A percentile compares a stretch with the other conserved stretches of the same genome.
These are phyloP conservation scores for Amanita polypyramis DNA, from an alignment of 768 basidiomycete genomes.

Conservation along the genomic window DNA sequence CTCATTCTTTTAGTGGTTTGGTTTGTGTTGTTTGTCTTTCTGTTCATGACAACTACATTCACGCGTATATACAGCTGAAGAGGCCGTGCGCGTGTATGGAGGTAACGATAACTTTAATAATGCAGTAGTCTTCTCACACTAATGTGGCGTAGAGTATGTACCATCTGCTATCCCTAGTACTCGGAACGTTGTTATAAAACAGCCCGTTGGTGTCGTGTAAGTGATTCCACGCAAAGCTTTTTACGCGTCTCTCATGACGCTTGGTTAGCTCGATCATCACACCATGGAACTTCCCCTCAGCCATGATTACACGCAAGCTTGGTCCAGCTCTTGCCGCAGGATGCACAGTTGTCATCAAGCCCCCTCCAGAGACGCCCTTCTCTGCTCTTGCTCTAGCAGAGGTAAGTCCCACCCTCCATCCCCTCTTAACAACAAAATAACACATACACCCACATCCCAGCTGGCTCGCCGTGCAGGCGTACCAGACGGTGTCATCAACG, in stretches of 20 bases:
- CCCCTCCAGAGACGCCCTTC: conserved; percentile 91
- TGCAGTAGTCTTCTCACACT: background rate
- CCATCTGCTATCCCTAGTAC: conserved; percentile 60
- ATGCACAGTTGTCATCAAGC: conserved; percentile 94
- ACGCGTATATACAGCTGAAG: conserved; percentile 52
- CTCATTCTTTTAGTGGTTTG: conserved; percentile 57
- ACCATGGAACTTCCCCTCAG: conserved; percentile 92
- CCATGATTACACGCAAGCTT: conserved; percentile 89
- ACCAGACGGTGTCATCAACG: conserved; percentile 91
- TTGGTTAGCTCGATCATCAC: conserved; percentile 61
- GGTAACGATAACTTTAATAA: conserved; percentile 26
- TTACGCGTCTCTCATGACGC: background rate
- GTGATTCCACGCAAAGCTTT: background rate
- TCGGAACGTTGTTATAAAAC: conserved; percentile 87
- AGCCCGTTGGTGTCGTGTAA: conserved; percentile 62
- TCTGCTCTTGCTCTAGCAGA: conserved; percentile 88
- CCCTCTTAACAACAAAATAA: too few species aligned
- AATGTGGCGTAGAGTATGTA: conserved; percentile 51
- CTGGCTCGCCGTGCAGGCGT: conserved; percentile 83
- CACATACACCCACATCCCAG: conserved; percentile 23
- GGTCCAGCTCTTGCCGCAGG: conserved; percentile 89
- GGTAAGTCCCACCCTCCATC: conserved; percentile 27
- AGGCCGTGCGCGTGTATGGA: conserved; percentile 88
- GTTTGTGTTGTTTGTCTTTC: conserved; percentile 28
- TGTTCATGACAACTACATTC: conserved; percentile 2